A percentile compares a stretch with the other conserved stretches of the same genome.
Conservation (phyloP, 148 eudicot genomes). For the Rhododendron griersonianum region DNA sequence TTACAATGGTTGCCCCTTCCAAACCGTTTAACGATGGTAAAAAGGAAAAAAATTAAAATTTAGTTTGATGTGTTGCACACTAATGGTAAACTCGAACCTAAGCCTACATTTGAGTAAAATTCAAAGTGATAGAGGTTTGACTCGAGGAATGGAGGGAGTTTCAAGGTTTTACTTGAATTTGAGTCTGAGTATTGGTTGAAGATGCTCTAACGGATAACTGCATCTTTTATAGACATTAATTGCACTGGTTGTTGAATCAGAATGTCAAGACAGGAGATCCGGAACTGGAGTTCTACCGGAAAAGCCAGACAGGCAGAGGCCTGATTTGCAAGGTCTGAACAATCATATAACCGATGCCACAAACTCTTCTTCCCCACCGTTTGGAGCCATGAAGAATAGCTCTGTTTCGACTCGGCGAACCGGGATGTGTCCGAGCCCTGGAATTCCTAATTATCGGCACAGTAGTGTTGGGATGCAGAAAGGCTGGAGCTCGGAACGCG, state of each 20-base stretch:
- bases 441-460: constrained; percentile 64
- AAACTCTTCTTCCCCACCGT: constrained; percentile 50
- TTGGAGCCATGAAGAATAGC: constrained; percentile 55
- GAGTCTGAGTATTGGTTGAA: background rate
- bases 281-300: constrained; percentile 53
- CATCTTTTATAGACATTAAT: background rate
- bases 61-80: background rate
- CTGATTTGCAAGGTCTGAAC: constrained; percentile 70
- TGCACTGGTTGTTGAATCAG: constrained; percentile 25
- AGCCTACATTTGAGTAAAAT: background rate
- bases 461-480: constrained; percentile 42
- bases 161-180: background rate
- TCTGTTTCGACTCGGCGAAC: constrained; percentile 24
- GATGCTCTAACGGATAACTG: background rate
- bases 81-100: background rate
- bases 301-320: constrained; percentile 52
- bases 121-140: background rate
- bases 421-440: constrained; percentile 67
- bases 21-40: background rate
- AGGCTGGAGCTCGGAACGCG: constrained; percentile 91
- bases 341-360: constrained; percentile 32
- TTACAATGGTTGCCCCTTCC: background rate
- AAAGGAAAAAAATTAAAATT: background rate
- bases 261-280: constrained; percentile 67
- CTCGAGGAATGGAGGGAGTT: background rate